Evolutionary conservation across 106 monocot species (phyloP), one percentile per base, ranked within the genome.

Genomic region (Platanthera guangdongensis): DNA sequence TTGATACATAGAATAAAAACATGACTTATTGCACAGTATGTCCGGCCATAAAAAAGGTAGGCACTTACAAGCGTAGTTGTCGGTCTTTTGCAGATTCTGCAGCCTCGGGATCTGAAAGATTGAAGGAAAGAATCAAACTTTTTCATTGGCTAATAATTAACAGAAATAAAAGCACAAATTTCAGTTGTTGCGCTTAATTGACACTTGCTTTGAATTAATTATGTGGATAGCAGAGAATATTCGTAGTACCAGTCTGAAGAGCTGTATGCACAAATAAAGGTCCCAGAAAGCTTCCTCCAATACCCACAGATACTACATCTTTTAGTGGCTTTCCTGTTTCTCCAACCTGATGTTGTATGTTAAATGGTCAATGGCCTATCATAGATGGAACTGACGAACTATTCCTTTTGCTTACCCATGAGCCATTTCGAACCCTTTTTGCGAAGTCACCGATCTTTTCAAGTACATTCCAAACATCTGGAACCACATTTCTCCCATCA

Each of bases 211-310:
- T 12, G 65, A 65, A 65, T 65, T 65, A 25, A 78, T 78, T 30
- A 57, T 53, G 52, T 2, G 55, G 54, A 71, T 21, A 14, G n/a
- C 39, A 50, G 63, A 65, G 16, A 68, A 47, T 12, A 71, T 50
- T 71, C n/a, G 7, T 55, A 39, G 68, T 76, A 95, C 95, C 95
- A 82, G 88, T 89, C 82, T 95, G 95, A 75, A 95, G 95, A 75
- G 95, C 95, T 73, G 93, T 89, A 52, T 95, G 95, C 54, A 95
- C 92, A 86, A 95, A 95, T 45, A 95, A 79, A 54, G 95, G 95
- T 9, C 95, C 95, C 32, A 95, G 80, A 84, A 90, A 95, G 76
- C 95, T 95, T 18, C 95, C 95, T 68, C 95, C 95, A 80, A 95
- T 95, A 77, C 93, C 95, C 81, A 95, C 78, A 52, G 95, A 79